Percentiles rank a stretch among this genome's conserved stretches.
phyloP scores from a whole-genome alignment of 345 rosid species.

The Lepidium africanum region DNA sequence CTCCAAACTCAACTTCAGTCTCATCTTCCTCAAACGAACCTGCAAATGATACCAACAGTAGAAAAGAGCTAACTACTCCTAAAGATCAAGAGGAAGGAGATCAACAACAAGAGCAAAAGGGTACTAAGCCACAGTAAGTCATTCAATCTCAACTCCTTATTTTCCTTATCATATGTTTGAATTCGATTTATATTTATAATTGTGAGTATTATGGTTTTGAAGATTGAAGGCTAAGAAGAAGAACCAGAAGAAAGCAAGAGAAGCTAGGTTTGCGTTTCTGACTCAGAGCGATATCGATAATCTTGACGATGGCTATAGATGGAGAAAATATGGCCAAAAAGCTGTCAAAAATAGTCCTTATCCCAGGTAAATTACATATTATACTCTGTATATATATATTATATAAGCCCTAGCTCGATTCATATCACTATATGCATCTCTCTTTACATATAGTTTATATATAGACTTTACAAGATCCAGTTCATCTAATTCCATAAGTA shows the following conservation, averaged over 20 bases:
- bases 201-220: background rate
- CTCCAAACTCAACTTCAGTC: slow-evolving; percentile 81
- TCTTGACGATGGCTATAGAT: slow-evolving; percentile 91
- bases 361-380: slow-evolving; percentile 54
- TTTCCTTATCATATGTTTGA: background rate
- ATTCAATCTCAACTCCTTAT: background rate
- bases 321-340: slow-evolving; percentile 99
- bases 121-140: slow-evolving; percentile 68
- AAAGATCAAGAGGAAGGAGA: slow-evolving; percentile 48
- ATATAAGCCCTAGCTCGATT: slow-evolving; percentile 13
- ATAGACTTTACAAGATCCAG: slow-evolving; percentile 1
- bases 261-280: slow-evolving; percentile 90
- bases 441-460: background rate
- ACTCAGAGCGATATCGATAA: slow-evolving; percentile 94
- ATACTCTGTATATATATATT: slow-evolving; percentile 4
- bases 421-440: background rate
- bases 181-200: background rate
- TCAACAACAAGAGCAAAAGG: slow-evolving; percentile 41
- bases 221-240: slow-evolving; percentile 91
- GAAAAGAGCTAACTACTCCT: slow-evolving; percentile 21
- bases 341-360: slow-evolving; percentile 95
- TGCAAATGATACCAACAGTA: slow-evolving; percentile 32
- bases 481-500: background rate
- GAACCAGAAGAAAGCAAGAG: slow-evolving; percentile 72
- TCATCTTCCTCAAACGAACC: slow-evolving; percentile 79